These are phyloP conservation scores for Trichoderma arundinaceum DNA, from an alignment of 2,329 filamentous ascomycete species.

Conservation along the genomic window DNA sequence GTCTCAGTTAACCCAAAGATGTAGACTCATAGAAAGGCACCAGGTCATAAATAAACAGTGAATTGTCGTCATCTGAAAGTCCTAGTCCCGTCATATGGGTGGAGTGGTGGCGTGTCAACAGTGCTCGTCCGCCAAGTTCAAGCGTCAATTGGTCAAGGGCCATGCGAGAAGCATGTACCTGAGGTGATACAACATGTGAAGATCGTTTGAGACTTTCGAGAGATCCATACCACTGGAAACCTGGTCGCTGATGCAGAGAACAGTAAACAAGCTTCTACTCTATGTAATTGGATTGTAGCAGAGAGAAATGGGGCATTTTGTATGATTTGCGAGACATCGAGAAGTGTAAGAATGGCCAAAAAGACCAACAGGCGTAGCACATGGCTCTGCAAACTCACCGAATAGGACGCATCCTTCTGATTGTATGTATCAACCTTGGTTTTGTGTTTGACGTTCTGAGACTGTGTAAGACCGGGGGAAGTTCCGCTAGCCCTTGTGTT, in stretches of 20 bases:
- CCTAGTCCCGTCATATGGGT: neutral
- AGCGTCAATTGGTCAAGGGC: neutral
- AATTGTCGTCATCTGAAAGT: neutral
- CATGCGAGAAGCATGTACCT: constrained; percentile 21
- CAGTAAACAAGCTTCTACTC: neutral
- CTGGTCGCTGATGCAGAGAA: neutral
- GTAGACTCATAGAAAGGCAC: neutral
- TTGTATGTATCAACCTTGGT: neutral
- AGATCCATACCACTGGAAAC: neutral
- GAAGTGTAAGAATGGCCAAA: neutral
- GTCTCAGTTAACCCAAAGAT: neutral
- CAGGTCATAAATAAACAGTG: neutral
- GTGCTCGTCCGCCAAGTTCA: neutral
- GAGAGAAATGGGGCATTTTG: neutral
- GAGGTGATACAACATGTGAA: constrained; percentile 2
- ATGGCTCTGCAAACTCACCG: neutral
- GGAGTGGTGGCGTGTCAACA: neutral
- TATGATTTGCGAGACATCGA: neutral
- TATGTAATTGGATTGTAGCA: neutral
- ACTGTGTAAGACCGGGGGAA: constrained; percentile 9
- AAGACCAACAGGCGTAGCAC: neutral
- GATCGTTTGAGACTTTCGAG: neutral
- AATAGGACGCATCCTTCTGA: neutral
- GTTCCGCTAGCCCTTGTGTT: neutral
- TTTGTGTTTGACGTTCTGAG: neutral